Conservation (phyloP, 768 basidiomycete species). For the Rubroboletus satanas region DNA sequence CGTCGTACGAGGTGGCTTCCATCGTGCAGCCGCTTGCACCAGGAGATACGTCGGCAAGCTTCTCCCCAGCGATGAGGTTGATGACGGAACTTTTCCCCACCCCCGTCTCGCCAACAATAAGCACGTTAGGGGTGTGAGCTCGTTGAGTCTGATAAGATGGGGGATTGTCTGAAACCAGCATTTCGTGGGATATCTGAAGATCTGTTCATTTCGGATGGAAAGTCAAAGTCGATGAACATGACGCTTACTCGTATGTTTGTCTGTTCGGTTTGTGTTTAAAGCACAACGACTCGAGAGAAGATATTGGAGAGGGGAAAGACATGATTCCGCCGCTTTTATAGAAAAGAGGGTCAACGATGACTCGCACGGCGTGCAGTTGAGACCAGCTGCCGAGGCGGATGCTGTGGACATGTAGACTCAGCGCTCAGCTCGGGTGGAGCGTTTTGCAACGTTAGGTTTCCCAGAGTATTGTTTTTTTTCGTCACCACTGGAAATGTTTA, state of each 20-base stretch:
- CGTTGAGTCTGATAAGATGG: constrained; percentile 14
- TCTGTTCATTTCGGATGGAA: background rate
- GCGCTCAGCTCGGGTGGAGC: background rate
- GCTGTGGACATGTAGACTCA: background rate
- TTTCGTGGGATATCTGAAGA: constrained; percentile 5
- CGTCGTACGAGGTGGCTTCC: constrained; percentile 20
- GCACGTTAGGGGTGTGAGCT: constrained; percentile 30
- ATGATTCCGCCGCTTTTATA: constrained; percentile 7
- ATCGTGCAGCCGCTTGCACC: constrained; percentile 35
- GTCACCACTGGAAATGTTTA: background rate
- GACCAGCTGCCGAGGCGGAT: background rate
- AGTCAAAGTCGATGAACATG: background rate
- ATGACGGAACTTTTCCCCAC: constrained; percentile 39
- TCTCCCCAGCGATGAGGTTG: constrained; percentile 34
- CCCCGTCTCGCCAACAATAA: constrained; percentile 33
- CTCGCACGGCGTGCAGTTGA: background rate
- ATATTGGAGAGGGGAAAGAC: background rate
- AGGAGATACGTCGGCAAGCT: constrained; percentile 27
- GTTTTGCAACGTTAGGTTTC: constrained; percentile 1
- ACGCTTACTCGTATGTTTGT: constrained; percentile 10
- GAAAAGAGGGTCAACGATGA: background rate
- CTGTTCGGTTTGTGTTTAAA: background rate
- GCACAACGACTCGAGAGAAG: background rate
- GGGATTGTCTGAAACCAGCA: background rate
- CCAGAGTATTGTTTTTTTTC: background rate